Evolutionary conservation across 2,329 filamentous ascomycete species (phyloP), one percentile per base, ranked within the genome.

Genomic region (Sordariomycetes sp.): DNA sequence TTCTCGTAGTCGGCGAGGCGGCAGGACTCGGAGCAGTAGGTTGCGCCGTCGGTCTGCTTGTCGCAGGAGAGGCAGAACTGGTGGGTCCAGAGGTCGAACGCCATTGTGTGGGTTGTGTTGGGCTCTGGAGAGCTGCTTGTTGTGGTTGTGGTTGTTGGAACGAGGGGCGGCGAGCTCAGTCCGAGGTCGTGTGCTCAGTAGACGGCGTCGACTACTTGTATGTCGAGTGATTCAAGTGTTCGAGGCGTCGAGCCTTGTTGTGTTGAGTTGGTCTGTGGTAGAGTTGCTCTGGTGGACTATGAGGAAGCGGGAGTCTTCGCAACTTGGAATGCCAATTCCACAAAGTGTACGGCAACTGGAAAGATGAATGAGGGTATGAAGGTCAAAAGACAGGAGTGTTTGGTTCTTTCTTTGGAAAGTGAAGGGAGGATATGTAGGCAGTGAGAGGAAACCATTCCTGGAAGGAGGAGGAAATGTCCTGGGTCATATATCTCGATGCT

Each of bases 11-110:
- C 91, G 63, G 89, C 87, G 52, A 96, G 78, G 62, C 90, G 83
- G 79, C 91, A 96, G 34, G 88, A 82, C 74, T 96, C 90, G 53
- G 90, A 95, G 79, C 91, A 96, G 78, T 95, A 96, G 62, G 88
- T 84, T 61, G 85, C 85, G 58, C 84, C 84, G 62, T 88, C 81
- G 60, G 87, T 90, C 65, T 74, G 71, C 74, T 87, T 86, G 75
- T 96, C 91, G 77, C 91, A 96, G 75, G 87, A 85, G 65, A 96
- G 84, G 79, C 91, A 96, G 81, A 90, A 96, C 72, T 95, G 86
- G 71, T 87, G 89, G 65, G 88, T 88, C 90, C 91, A 96, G 67
- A 76, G 72, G 63, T 81, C 78, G 67, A 75, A 73, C 69, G 78
- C 75, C 76, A 81, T 81, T 63, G 68, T 73, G 51, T 53, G n/a